These are phyloP conservation scores for Phytophthora sp. DNA, from an alignment of 352 stramenopile genomes.

Conservation along the genomic window DNA sequence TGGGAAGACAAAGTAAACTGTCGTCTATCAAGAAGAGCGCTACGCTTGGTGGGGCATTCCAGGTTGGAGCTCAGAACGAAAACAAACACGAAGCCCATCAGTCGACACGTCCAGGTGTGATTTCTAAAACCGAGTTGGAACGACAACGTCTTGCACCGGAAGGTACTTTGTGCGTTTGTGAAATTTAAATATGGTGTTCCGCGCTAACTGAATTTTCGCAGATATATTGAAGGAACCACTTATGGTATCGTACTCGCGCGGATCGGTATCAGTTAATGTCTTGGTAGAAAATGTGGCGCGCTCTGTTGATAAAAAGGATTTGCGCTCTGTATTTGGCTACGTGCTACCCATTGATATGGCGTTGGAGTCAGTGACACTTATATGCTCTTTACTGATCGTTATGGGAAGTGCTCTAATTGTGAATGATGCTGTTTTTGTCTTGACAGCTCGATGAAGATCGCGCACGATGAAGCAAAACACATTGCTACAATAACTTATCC, in stretches of 20 bases:
- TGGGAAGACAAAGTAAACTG: constrained; percentile 25
- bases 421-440: background rate
- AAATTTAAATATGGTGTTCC: no score
- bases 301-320: constrained; percentile 54
- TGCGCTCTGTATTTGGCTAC: constrained; percentile 64
- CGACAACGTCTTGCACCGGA: constrained; percentile 34
- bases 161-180: constrained; percentile 32
- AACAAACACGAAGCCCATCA: background rate
- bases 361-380: constrained; percentile 37
- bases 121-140: constrained; percentile 62
- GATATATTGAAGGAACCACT: constrained; percentile 39
- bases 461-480: background rate
- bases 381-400: background rate
- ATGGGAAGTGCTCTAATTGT: background rate
- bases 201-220: no score
- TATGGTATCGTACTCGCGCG: constrained; percentile 46
- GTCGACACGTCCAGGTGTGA: constrained; percentile 50
- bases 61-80: constrained; percentile 9
- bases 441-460: constrained; percentile 29
- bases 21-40: constrained; percentile 16
- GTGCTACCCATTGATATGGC: constrained; percentile 43
- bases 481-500: constrained; percentile 35
- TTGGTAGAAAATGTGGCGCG: constrained; percentile 52
- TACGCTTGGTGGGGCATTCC: constrained; percentile 35
- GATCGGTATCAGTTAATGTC: constrained; percentile 32